These are phyloP conservation scores for Podospora pseudopauciseta DNA, from an alignment of 495 filamentous ascomycete genomes.

Conservation along the genomic window DNA sequence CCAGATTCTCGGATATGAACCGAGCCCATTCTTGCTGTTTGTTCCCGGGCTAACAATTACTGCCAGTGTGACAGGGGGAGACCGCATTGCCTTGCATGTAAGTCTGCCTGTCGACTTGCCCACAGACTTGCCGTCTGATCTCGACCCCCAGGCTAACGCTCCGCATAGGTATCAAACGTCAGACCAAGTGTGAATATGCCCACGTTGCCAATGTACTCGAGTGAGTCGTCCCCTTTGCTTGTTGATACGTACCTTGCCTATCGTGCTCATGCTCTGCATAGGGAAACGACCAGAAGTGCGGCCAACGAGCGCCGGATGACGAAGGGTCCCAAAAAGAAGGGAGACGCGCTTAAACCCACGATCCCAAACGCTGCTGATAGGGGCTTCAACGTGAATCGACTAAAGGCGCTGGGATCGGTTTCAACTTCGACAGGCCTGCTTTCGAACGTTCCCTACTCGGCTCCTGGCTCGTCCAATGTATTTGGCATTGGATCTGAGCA, in stretches of 20 bases:
- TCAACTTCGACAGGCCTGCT: slow-evolving; percentile 56
- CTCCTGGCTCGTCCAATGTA: slow-evolving; percentile 59
- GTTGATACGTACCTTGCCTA: neutral
- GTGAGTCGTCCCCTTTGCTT: slow-evolving; percentile 37
- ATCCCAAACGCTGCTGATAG: slow-evolving; percentile 49
- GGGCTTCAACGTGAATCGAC: slow-evolving; percentile 36
- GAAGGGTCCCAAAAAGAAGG: slow-evolving; percentile 51
- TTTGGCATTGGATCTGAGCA: slow-evolving; percentile 66
- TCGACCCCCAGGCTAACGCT: neutral
- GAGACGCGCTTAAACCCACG: slow-evolving; percentile 23
- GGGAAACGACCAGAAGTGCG: slow-evolving; percentile 47
- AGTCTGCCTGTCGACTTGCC: slow-evolving; percentile 26
- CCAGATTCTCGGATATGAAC: neutral
- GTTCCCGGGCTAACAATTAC: slow-evolving; percentile 10
- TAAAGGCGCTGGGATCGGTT: slow-evolving; percentile 39
- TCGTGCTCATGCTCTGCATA: slow-evolving; percentile 19
- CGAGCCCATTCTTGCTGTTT: neutral
- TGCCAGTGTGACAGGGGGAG: slow-evolving; percentile 55
- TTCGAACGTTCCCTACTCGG: slow-evolving; percentile 63
- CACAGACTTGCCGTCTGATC: neutral
- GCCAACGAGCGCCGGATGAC: slow-evolving; percentile 55
- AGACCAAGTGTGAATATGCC: slow-evolving; percentile 66
- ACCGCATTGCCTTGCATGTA: slow-evolving; percentile 64
- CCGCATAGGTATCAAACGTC: slow-evolving; percentile 56
- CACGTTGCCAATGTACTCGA: slow-evolving; percentile 65